Evolutionary conservation across 345 rosid genomes (phyloP).

Genomic region (Eucalyptus microcorys): DNA sequence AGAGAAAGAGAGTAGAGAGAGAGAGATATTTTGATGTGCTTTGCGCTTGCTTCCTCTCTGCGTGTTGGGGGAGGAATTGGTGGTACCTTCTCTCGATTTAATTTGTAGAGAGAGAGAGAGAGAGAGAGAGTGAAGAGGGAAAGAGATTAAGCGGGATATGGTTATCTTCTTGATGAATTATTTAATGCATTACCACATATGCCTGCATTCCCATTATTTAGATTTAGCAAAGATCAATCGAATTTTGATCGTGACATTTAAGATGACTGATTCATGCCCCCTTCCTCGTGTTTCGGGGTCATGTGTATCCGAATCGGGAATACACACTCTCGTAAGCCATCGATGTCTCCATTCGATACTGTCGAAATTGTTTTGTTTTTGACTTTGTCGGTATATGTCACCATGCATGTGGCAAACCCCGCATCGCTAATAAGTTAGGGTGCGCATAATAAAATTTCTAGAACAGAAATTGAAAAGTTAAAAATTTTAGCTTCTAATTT

Average conservation of each 20-base stretch:
- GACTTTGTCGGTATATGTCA: too few species aligned
- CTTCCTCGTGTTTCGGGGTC: neutral
- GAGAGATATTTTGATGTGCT: neutral
- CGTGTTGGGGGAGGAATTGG: neutral
- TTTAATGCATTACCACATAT: neutral
- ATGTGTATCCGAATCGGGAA: fast-evolving
- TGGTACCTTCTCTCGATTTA: neutral
- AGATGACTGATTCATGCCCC: neutral
- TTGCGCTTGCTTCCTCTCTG: neutral
- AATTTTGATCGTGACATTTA: neutral
- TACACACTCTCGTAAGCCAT: neutral
- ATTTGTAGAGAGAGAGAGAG: neutral
- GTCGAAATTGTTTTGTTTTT: neutral
- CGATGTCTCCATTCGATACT: too few species aligned
- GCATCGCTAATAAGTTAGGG: too few species aligned
- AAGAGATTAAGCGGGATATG: neutral
- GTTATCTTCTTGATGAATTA: neutral
- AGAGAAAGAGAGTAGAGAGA: neutral
- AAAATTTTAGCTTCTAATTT: too few species aligned
- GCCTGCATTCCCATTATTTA: neutral
- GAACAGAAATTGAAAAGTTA: too few species aligned
- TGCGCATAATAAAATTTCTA: too few species aligned
- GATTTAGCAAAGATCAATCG: fast-evolving
- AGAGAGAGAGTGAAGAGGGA: neutral
- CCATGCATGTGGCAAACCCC: neutral